phyloP scores from a whole-genome alignment of 768 basidiomycete genomes.

The Lactarius sanguifluus region DNA sequence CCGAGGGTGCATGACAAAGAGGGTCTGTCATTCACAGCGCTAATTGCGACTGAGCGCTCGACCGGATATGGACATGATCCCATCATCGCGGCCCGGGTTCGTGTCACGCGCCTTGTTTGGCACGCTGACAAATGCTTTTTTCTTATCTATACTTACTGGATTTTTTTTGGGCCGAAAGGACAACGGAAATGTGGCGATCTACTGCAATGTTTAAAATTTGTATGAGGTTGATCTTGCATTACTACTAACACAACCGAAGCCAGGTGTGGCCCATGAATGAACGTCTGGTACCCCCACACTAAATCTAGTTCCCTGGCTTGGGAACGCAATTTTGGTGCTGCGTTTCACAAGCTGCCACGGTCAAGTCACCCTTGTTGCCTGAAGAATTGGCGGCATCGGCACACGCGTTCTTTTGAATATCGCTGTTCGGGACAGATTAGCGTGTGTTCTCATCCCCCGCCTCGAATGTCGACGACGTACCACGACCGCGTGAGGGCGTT shows the following conservation, averaged over 20 bases:
- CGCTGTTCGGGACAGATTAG: slow-evolving; percentile 32
- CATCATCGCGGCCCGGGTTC: too few relatives aligned
- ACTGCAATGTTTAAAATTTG: too few relatives aligned
- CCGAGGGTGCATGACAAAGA: neutral
- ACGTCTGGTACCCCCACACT: neutral
- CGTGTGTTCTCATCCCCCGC: neutral
- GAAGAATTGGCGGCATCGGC: slow-evolving; percentile 55
- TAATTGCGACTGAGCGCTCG: slow-evolving; percentile 3
- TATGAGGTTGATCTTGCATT: too few relatives aligned
- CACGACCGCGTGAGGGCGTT: slow-evolving; percentile 51
- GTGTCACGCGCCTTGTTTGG: too few relatives aligned
- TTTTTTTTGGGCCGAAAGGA: too few relatives aligned
- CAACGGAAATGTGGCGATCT: neutral
- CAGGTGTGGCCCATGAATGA: neutral
- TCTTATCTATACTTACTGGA: too few relatives aligned
- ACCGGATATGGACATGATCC: too few relatives aligned
- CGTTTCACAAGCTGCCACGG: slow-evolving; percentile 46
- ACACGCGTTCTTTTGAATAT: slow-evolving; percentile 60
- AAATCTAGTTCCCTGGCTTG: neutral
- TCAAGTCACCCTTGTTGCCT: slow-evolving; percentile 47
- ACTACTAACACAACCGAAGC: too few relatives aligned
- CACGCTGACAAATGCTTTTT: too few relatives aligned
- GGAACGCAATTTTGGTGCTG: slow-evolving; percentile 45
- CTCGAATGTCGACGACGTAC: neutral
- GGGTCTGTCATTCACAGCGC: neutral